A percentile compares a stretch with the other conserved stretches of the same genome.
Conservation (phyloP, 352 stramenopile genomes). For the Peronospora belbahrii region DNA sequence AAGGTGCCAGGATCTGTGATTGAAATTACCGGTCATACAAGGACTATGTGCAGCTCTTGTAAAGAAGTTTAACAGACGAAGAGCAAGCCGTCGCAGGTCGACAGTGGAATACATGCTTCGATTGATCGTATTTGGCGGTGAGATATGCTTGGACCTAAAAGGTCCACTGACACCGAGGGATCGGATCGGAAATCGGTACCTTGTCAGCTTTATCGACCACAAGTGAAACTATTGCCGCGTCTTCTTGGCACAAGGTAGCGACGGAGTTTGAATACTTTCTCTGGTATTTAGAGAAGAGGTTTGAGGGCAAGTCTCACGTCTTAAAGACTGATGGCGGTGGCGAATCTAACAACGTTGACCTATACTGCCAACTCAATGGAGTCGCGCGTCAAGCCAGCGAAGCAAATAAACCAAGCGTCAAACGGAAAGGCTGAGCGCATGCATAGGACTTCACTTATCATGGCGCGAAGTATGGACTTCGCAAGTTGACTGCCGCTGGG, state of each 20-base stretch:
- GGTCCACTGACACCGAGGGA: not conserved
- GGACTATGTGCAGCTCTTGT: not conserved
- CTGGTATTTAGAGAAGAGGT: not conserved
- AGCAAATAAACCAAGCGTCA: too few species aligned
- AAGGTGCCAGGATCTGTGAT: not conserved
- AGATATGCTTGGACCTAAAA: not conserved
- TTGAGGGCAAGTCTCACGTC: not conserved
- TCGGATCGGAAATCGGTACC: not conserved
- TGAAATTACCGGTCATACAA: not conserved
- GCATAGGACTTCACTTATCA: constrained; percentile 23
- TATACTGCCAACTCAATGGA: too few species aligned
- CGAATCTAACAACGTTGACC: not conserved
- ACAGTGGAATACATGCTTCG: not conserved
- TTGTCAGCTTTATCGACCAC: not conserved
- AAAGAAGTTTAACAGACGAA: not conserved
- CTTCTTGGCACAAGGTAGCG: not conserved
- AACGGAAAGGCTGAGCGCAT: constrained; percentile 4
- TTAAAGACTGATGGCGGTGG: not conserved
- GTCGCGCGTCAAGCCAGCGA: too few species aligned
- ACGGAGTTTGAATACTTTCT: not conserved
- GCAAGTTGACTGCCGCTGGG: constrained; percentile 7
- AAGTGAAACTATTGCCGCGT: not conserved
- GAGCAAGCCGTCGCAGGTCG: constrained; percentile 3
- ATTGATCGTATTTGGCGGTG: not conserved
- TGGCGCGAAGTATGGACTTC: not conserved